Conservation (phyloP, 345 rosid species). For the Aurinia saxatilis region DNA sequence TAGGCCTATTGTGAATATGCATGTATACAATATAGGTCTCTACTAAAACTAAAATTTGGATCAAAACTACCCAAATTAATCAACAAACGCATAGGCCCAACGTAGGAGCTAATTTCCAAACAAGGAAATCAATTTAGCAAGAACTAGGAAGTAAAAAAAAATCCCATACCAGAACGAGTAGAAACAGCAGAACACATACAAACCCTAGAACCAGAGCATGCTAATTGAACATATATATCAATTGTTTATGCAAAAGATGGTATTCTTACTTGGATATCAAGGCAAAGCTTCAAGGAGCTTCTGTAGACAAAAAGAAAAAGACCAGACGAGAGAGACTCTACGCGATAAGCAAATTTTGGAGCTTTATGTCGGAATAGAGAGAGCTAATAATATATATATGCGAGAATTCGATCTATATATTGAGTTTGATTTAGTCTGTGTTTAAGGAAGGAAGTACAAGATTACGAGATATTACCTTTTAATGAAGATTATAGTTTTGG, state of each 20-base stretch:
- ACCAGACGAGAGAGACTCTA: not conserved
- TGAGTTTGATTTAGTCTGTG: constrained; percentile 16
- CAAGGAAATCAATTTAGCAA: not conserved
- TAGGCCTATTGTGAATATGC: not conserved
- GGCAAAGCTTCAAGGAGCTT: not conserved
- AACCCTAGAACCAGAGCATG: not conserved
- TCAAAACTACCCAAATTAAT: not conserved
- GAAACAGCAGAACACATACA: no score
- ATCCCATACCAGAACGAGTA: no score
- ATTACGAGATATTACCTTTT: constrained; percentile 17
- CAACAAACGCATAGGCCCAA: not conserved
- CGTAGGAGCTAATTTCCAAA: not conserved
- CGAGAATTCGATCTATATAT: not conserved
- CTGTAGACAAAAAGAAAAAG: not conserved
- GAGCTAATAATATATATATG: constrained; percentile 13
- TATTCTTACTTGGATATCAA: constrained; percentile 17
- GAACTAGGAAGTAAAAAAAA: not conserved
- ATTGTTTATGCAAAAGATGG: not conserved
- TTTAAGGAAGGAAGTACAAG: constrained; percentile 17
- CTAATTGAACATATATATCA: not conserved
- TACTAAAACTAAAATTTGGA: not conserved
- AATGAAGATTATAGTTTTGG: constrained; percentile 11
- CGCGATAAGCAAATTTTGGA: not conserved
- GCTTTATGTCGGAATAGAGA: constrained; percentile 6
- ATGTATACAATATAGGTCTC: not conserved